A percentile compares a stretch with the other conserved stretches of the same genome.
phyloP scores from a whole-genome alignment of 2,329 filamentous ascomycete species.

The Scytalidium lignicola region DNA sequence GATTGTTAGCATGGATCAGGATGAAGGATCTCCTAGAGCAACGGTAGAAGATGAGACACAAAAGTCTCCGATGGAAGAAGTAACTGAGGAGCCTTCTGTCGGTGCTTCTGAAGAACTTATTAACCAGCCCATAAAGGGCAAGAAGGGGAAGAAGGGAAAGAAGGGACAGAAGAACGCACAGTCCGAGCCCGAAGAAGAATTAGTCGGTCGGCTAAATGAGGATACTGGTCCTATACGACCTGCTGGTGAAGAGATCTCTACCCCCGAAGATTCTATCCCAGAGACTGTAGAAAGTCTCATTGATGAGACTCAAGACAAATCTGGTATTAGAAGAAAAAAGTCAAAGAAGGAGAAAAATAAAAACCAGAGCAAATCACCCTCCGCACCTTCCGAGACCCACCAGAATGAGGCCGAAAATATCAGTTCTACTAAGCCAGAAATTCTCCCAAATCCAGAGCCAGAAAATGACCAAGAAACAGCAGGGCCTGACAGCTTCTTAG shows the following conservation, averaged over 20 bases:
- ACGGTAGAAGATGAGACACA: too few species aligned
- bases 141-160: slow-evolving; percentile 15
- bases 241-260: neutral
- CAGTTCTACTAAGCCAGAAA: neutral
- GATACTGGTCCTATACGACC: neutral
- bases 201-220: neutral
- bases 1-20: neutral
- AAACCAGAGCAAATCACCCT: slow-evolving; percentile 6
- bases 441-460: too few species aligned
- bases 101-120: slow-evolving; percentile 12
- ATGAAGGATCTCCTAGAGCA: too few species aligned
- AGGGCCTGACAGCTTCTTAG: too few species aligned
- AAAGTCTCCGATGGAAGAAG: neutral
- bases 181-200: neutral
- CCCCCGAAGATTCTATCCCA: neutral
- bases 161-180: slow-evolving; percentile 9
- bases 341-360: slow-evolving; percentile 34
- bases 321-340: slow-evolving; percentile 25
- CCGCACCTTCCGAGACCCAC: neutral
- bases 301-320: slow-evolving; percentile 2
- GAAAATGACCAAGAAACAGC: too few species aligned
- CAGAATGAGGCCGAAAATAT: too few species aligned
- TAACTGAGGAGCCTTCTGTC: neutral
- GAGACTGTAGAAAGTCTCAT: neutral
- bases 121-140: slow-evolving; percentile 16